A percentile compares a stretch with the other conserved stretches of the same genome.
Evolutionary conservation across 768 basidiomycete genomes (phyloP).

Genomic region (Auricularia heimuer): DNA sequence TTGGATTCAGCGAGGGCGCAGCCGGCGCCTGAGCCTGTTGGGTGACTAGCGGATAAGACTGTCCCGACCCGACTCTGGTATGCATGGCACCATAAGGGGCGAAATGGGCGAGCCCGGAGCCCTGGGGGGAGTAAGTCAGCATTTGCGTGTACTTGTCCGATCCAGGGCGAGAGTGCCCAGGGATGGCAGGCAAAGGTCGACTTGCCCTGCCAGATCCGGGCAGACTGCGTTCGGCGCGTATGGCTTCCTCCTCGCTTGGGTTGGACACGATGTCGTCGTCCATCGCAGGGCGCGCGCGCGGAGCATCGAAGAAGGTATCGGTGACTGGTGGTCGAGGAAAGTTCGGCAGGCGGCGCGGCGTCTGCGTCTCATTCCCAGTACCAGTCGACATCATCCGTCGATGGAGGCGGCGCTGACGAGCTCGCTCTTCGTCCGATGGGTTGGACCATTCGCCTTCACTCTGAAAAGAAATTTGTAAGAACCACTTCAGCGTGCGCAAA

Average conservation of each 20-base stretch:
- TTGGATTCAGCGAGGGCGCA: constrained; percentile 49
- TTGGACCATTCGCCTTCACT: constrained; percentile 87
- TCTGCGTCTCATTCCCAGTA: constrained; percentile 34
- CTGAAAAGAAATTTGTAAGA: constrained; percentile 26
- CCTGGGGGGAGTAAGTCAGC: background rate
- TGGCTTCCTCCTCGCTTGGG: constrained; percentile 62
- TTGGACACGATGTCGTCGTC: constrained; percentile 73
- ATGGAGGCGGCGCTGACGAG: constrained; percentile 54
- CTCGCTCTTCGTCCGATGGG: constrained; percentile 82
- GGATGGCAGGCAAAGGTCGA: constrained; percentile 48
- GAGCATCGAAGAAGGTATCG: constrained; percentile 26
- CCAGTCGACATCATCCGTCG: constrained; percentile 46
- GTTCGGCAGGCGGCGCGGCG: constrained; percentile 63
- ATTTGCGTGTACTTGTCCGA: constrained; percentile 47
- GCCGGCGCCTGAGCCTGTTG: constrained; percentile 13
- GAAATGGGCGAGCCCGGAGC: background rate
- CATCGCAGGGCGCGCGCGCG: background rate
- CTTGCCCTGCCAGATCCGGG: constrained; percentile 30
- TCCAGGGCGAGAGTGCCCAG: constrained; percentile 49
- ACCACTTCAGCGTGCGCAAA: constrained; percentile 8
- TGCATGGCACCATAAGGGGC: constrained; percentile 24
- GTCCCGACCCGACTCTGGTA: constrained; percentile 40
- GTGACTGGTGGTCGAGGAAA: constrained; percentile 63
- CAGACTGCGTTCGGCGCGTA: constrained; percentile 11
- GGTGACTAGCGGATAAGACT: constrained; percentile 21